phyloP scores from a whole-genome alignment of 2,329 filamentous ascomycete species.

The Pseudonectria buxi region DNA sequence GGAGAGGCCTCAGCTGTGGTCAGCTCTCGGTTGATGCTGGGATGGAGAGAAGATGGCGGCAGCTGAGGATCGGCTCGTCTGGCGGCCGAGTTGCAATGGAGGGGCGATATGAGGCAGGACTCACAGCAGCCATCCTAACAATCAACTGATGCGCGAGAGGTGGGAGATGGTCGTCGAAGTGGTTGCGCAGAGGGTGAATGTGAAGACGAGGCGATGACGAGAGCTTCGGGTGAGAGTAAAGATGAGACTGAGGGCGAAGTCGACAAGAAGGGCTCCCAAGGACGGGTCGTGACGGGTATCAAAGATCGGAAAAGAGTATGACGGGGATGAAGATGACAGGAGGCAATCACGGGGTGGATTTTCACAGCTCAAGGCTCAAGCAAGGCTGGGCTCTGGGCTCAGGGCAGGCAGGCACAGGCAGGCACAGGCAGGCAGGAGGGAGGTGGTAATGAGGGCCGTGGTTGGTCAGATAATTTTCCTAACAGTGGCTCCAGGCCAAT shows the following conservation, averaged over 20 bases:
- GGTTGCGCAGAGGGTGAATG: constrained; percentile 12
- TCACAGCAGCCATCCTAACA: constrained; percentile 39
- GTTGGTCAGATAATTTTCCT: no score
- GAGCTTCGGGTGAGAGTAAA: constrained; percentile 14
- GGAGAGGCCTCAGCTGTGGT: no score
- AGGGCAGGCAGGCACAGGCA: constrained; percentile 19
- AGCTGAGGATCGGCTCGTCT: constrained; percentile 2
- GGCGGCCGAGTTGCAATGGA: not conserved
- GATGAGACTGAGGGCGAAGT: no score
- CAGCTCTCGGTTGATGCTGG: not conserved
- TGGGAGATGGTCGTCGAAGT: constrained; percentile 13
- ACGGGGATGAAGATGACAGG: constrained; percentile 21
- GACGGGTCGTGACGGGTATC: constrained; percentile 24
- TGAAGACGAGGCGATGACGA: constrained; percentile 9
- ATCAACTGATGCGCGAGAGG: constrained; percentile 24
- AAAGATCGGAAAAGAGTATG: constrained; percentile 20
- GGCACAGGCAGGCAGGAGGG: constrained; percentile 17
- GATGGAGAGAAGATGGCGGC: not conserved
- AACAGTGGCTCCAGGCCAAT: no score
- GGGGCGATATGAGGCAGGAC: constrained; percentile 19
- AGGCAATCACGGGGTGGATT: constrained; percentile 26
- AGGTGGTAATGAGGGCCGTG: constrained; percentile 10
- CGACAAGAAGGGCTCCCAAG: no score
- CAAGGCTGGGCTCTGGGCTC: constrained; percentile 23
- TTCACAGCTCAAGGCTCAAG: constrained; percentile 27